Conservation (phyloP, 768 basidiomycete species). For the Leccinum broughii region DNA sequence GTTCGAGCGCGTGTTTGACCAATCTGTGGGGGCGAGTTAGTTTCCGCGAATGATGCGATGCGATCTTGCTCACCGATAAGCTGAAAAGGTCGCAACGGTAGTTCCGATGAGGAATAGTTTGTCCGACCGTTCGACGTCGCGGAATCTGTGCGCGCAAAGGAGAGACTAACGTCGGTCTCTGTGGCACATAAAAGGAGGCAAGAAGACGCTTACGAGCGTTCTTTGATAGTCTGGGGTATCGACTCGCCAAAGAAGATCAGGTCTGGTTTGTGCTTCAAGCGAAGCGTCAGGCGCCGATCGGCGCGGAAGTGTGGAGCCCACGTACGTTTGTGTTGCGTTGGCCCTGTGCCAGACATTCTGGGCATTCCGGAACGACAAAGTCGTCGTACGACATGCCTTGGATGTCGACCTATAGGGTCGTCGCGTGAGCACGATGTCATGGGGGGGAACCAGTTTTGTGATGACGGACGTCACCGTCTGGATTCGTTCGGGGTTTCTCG, state of each 20-base stretch:
- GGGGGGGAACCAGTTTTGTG: not conserved
- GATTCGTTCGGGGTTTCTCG: slow-evolving; percentile 74
- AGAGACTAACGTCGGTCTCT: not conserved
- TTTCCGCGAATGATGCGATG: not conserved
- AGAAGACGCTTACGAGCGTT: slow-evolving; percentile 59
- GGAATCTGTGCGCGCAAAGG: slow-evolving; percentile 42
- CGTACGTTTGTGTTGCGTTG: slow-evolving; percentile 60
- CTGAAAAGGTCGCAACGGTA: slow-evolving; percentile 91
- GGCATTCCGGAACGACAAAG: slow-evolving; percentile 81
- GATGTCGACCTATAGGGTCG: slow-evolving; percentile 62
- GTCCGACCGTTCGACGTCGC: slow-evolving; percentile 58
- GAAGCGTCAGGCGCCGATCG: slow-evolving; percentile 23
- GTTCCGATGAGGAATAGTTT: slow-evolving; percentile 83
- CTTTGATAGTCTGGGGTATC: slow-evolving; percentile 62
- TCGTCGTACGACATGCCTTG: slow-evolving; percentile 75
- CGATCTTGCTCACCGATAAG: slow-evolving; percentile 59
- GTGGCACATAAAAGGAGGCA: not conserved
- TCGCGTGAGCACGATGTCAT: not conserved
- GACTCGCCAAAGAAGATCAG: slow-evolving; percentile 92
- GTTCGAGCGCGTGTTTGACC: slow-evolving; percentile 74
- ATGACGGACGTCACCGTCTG: slow-evolving; percentile 82
- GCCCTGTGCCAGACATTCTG: slow-evolving; percentile 59
- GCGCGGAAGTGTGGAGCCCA: not conserved
- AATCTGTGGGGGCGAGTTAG: slow-evolving; percentile 45
- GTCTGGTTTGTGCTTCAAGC: slow-evolving; percentile 67